Base-by-base conservation (phyloP, 1,284 basidiomycete genomes). In the Sphaerobolus stellatus region DNA sequence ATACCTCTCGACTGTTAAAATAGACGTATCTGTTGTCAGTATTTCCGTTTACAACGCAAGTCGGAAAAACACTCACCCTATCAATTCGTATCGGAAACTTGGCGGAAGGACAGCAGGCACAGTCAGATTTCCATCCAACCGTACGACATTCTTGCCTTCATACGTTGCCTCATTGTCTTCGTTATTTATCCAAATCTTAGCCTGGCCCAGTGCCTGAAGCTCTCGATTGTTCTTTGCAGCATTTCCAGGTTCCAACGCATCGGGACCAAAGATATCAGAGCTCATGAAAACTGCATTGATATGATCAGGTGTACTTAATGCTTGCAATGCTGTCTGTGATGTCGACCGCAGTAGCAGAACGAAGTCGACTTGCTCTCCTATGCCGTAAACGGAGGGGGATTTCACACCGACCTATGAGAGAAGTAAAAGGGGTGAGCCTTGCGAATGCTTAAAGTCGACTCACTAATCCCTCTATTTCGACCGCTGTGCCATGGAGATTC, bases 11-110 rank as follows among this genome's bases (percentile, higher is more conserved):
- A n/a, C n/a, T n/a, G n/a, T n/a, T n/a, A n/a, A n/a, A n/a, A n/a
- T n/a, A n/a, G n/a, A n/a, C n/a, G n/a, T n/a, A n/a, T n/a, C n/a
- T n/a, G n/a, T n/a, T n/a, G n/a, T n/a, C n/a, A n/a, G n/a, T n/a
- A n/a, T n/a, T n/a, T n/a, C n/a, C n/a, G n/a, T n/a, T n/a, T n/a
- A n/a, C n/a, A n/a, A n/a, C n/a, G n/a, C n/a, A n/a, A n/a, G n/a
- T n/a, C n/a, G n/a, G n/a, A n/a, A n/a, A 48, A n/a, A 30, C 7
- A 48, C 47, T 14, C 29, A 48, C 47, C 28, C 47, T 31, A 48
- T 48, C n/a, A n/a, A 5, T 18, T 48, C 28, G 47, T 48, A 48
- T n/a, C 47, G 25, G 47, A 48, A 48, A 34, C 47, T 48, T 6
- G 47, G 47, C 5, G 47, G 25, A 18, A 29, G 5, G 13, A 8